A percentile compares a stretch with the other conserved stretches of the same genome.
These are phyloP conservation scores for Lactarius psammicola DNA, from an alignment of 768 basidiomycete species.

Conservation along the genomic window DNA sequence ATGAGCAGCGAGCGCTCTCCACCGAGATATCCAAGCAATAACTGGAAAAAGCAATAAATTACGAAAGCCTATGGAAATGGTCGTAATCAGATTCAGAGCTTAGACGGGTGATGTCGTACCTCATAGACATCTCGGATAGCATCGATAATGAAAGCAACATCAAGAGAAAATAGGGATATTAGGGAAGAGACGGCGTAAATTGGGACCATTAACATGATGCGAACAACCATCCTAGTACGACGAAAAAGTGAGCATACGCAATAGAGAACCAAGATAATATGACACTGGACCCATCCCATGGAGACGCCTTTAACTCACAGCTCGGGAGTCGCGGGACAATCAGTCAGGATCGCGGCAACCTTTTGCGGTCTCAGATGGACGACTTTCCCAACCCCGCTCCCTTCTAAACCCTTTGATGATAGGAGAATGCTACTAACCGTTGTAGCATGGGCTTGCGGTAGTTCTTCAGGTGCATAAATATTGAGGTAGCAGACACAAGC, in stretches of 20 bases:
- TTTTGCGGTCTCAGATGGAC: too few species aligned
- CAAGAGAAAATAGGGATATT: slow-evolving; percentile 89
- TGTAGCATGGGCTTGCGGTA: slow-evolving; percentile 81
- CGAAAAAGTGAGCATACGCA: slow-evolving; percentile 7
- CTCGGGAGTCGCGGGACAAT: not conserved
- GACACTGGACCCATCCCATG: not conserved
- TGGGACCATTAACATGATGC: slow-evolving; percentile 97
- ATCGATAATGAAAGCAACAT: slow-evolving; percentile 96
- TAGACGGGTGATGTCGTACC: slow-evolving; percentile 43
- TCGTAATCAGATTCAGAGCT: not conserved
- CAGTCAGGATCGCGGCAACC: not conserved
- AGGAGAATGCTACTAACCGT: slow-evolving; percentile 46
- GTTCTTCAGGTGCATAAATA: slow-evolving; percentile 79
- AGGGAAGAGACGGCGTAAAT: slow-evolving; percentile 88
- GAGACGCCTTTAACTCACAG: not conserved
- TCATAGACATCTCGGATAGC: slow-evolving; percentile 95
- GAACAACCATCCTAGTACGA: slow-evolving; percentile 71
- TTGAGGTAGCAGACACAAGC: slow-evolving; percentile 66
- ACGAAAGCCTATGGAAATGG: slow-evolving; percentile 69
- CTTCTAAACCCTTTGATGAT: not conserved
- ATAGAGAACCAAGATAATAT: not conserved
- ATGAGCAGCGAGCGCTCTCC: slow-evolving; percentile 94
- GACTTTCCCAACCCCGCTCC: not conserved
- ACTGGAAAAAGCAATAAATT: slow-evolving; percentile 88
- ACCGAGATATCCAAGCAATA: slow-evolving; percentile 81